Evolutionary conservation across 169 alveolate genomes (phyloP), one percentile per base, ranked within the genome.

Genomic region (Cyclospora cayetanensis): DNA sequence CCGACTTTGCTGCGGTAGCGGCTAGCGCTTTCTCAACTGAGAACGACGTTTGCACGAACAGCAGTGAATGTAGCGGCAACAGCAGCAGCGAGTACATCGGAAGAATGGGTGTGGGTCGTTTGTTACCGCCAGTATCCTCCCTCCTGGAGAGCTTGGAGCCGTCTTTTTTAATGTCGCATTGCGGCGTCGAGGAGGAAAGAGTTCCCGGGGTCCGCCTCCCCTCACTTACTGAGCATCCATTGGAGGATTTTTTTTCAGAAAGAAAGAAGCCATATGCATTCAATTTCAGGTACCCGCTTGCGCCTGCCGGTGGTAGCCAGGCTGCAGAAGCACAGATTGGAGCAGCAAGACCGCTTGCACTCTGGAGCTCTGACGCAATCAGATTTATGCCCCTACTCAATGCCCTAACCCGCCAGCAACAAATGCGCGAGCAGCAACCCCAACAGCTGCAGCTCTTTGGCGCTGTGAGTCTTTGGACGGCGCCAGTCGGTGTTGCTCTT

Each of bases 361-460:
- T 60, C 37, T 60, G 72, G 72, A 25, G 25, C 37, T 60, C 72
- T 34, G 72, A 60, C 18, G 72, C 37, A 25, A 25, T 60, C n/a
- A 60, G 72, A 25, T 18, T 60, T 18, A 22, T 22, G 18, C 25
- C 72, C 11, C 31, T 18, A 34, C 34, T 60, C 72, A 60, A 18
- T 25, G 25, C 72, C 31, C 72, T 22, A 25, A 60, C n/a, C 18
- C 72, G 25, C 37, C 72, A 60, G 72, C 72, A 60, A 34, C 72
- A 60, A 34, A 25, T 22, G 72, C 72, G 25, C 37, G 37, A 60
- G 72, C 72, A 60, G 72, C 72, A 60, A 34, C 72, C 0, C 37
- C 72, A 60, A 34, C 72, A 60, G 72, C 72, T 20, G 72, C 72
- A 60, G 72, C 72, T 22, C 37, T 60, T 60, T 60, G 25, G 72